Evolutionary conservation across 371 early-diverging fungal genomes (phyloP), one percentile per base, ranked within the genome.

Genomic region (Batkoa obscura): DNA sequence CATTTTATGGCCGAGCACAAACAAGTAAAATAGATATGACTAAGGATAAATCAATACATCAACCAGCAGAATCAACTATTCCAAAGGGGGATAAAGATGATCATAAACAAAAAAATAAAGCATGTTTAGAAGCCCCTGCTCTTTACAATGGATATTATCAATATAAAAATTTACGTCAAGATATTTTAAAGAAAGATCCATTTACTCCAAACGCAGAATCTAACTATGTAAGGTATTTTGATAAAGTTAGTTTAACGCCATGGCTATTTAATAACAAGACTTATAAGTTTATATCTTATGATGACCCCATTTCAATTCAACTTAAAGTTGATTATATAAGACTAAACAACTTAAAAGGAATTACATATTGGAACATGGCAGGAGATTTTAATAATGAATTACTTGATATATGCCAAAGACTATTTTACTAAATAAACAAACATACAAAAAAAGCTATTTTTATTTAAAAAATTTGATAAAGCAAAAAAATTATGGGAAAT

Each of bases 111-210:
- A 74, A 52, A 73, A 73, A 57, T 65, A 69, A 13, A 69, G 65
- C 58, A 68, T 56, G 17, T 60, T 55, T 46, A 61, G 60, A 54
- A 52, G 63, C 31, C 58, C 52, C 54, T 66, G 63, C n/a, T 6
- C 62, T 69, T 17, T 67, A 71, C 43, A 78, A 79, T 35, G 84
- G 86, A 23, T 70, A 78, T 4, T 85, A 83, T 83, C 71, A 78
- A 56, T 83, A 71, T 67, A 67, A 68, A 50, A 72, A 79, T 58
- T 57, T 85, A 60, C 72, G 83, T 33, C 73, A 72, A 10, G 73
- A 83, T 65, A 78, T 81, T 1, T 54, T 83, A 5, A 60, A 81
- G 39, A 68, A 67, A 0, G 60, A 61, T 0, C 62, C 73, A 1
- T 73, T 75, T 1, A 71, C 73, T 23, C 23, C 23, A 23, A 23